Percentiles rank a stretch among this genome's conserved stretches.
Conservation (phyloP, 106 monocot genomes). For the Phalaenopsis aphrodite region DNA sequence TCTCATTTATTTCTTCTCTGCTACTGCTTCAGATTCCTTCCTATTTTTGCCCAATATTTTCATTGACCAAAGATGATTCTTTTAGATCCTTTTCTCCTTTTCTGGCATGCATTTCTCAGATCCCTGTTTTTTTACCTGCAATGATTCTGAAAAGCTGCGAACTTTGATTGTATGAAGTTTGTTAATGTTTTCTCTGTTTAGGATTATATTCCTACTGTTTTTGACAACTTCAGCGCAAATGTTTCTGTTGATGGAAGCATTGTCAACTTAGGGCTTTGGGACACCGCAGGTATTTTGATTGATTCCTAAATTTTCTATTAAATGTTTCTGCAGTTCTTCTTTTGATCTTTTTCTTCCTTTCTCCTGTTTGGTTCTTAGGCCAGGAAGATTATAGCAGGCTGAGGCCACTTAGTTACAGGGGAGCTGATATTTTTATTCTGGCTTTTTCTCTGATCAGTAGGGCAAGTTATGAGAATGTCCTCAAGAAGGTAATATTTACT, state of each 20-base stretch:
- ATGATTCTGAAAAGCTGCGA: neutral
- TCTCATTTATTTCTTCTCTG: too few species aligned
- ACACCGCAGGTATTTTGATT: slow-evolving; percentile 17
- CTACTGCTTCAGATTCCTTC: too few species aligned
- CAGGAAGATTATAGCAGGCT: slow-evolving; percentile 61
- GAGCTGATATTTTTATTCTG: slow-evolving; percentile 53
- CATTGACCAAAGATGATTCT: neutral
- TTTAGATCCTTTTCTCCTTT: neutral
- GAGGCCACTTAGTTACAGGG: slow-evolving; percentile 59
- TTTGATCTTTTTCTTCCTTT: neutral
- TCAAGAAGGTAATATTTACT: slow-evolving; percentile 52
- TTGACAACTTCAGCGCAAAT: slow-evolving; percentile 59
- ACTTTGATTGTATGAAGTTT: neutral
- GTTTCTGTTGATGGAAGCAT: slow-evolving; percentile 53
- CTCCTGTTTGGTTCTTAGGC: slow-evolving; percentile 15
- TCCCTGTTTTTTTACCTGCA: neutral
- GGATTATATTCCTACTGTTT: slow-evolving; percentile 57
- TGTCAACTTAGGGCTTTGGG: slow-evolving; percentile 57
- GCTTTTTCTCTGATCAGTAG: slow-evolving; percentile 57
- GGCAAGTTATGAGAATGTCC: slow-evolving; percentile 65
- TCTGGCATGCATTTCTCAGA: neutral
- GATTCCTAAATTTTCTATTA: slow-evolving; percentile 2
- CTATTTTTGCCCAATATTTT: neutral
- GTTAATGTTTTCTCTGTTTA: slow-evolving; percentile 1
- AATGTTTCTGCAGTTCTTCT: neutral